A percentile compares a stretch with the other conserved stretches of the same genome.
phyloP scores from a whole-genome alignment of 2,329 filamentous ascomycete species.

The Apiospora pterosperma region DNA sequence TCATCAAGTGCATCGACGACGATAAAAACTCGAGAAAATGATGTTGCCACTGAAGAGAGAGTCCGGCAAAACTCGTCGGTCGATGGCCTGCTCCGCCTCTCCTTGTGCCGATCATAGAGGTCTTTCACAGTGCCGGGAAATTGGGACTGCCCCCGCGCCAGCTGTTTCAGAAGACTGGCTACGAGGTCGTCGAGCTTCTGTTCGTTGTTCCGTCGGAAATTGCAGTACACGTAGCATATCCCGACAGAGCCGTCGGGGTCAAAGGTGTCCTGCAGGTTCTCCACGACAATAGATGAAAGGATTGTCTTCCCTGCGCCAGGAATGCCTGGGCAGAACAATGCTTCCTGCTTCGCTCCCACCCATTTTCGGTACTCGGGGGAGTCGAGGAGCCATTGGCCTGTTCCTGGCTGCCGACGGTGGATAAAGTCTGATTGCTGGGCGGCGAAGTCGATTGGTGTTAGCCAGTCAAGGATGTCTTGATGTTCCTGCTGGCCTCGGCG shows the following conservation, averaged over 20 bases:
- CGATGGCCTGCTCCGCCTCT: background rate
- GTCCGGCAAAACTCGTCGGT: background rate
- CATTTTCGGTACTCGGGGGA: slow-evolving; percentile 31
- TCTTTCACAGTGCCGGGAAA: background rate
- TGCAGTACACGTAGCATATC: slow-evolving; percentile 45
- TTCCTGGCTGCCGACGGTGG: slow-evolving; percentile 32
- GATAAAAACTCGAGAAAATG: slow-evolving; percentile 19
- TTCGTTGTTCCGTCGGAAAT: slow-evolving; percentile 34
- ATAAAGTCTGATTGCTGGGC: slow-evolving; percentile 38
- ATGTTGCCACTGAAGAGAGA: background rate
- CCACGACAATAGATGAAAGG: slow-evolving; percentile 35
- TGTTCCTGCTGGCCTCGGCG: background rate
- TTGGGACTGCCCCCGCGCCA: background rate
- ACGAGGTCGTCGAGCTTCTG: slow-evolving; percentile 32
- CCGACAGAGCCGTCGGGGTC: slow-evolving; percentile 8
- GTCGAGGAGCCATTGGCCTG: slow-evolving; percentile 42
- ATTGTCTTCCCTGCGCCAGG: slow-evolving; percentile 49
- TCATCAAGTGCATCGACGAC: slow-evolving; percentile 18
- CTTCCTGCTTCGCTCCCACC: slow-evolving; percentile 18
- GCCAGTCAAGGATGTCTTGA: slow-evolving; percentile 33
- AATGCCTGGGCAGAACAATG: slow-evolving; percentile 43
- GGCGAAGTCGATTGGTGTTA: slow-evolving; percentile 30
- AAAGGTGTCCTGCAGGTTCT: slow-evolving; percentile 31
- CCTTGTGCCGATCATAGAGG: background rate
- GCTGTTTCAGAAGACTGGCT: slow-evolving; percentile 30